Base-by-base conservation (phyloP, 169 alveolate species). In the Theileria equi region DNA sequence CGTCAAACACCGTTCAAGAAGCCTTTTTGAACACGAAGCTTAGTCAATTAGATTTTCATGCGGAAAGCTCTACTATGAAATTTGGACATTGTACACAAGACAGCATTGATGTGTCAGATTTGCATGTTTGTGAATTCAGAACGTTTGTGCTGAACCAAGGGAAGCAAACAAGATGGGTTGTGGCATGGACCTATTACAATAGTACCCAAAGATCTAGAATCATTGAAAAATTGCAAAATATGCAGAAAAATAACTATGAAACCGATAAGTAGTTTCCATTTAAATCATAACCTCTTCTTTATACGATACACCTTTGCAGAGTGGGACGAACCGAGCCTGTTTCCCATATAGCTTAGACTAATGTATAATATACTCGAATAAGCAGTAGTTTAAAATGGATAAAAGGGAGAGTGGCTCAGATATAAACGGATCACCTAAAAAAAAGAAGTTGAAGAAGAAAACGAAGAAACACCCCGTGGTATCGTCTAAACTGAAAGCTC, bases 181-280 rank as follows among this genome's bases (percentile, higher is more conserved):
- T 85, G 19, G 83, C 88, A 32, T 85, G 91, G 91, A 81, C 91
- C 41, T 85, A 74, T 44, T 85, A 74, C 54, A 76, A 63, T 35
- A 76, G 81, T 10, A 71, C 54, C 11, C 91, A 85, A 36, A 79
- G 87, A 17, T 17, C 61, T 13, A 65, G 41, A 47, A 57, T 66
- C 19, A 19, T 76, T 2, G 47, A 65, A 23, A 44, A 44, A 40
- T 31, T 61, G 45, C 59, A 49, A 38, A 13, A 13, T 38, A 38
- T 13, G n/a, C 19, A 38, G 13, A 13, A 38, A 11, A 10, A 48
- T 13, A 17, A 17, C 23, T 10, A 11, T 10, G 11, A 48, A 13
- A 17, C 16, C 10, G 16, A 10, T 13, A 48, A 13, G 11, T 11
- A 36, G 13, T 11, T 36, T 11, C 10, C 10, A 36, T 10, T 36